Base-by-base conservation (phyloP, 768 basidiomycete genomes). In the Boletus sensibilis region DNA sequence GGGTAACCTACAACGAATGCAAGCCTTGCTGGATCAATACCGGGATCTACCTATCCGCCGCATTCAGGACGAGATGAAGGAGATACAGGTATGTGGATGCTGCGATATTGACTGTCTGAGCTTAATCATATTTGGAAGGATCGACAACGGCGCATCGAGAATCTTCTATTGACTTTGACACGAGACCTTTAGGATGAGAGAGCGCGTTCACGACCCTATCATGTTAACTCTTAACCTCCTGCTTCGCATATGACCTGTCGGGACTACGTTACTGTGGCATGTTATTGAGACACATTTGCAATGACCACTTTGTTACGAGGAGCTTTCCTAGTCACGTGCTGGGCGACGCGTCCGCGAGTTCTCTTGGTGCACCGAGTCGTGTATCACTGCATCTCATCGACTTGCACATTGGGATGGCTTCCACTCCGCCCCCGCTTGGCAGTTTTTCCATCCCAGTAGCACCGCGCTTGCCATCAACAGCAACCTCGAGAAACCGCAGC, bases 51-150 rank as follows among this genome's bases (percentile, higher is more conserved):
- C 90, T 8, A 81, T 90, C 20, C 78, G 81, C 35, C 79, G 72
- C 58, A 73, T 94, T 37, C 87, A 82, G 70, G 86, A 87, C 3
- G 90, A 93, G 69, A 87, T 94, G 82, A 90, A 85, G 67, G 91
- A 92, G 66, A 70, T 92, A 29, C 88, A 89, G 79, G 88, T 88
- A 43, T 46, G 78, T 70, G 21, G 31, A 47, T 40, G 25, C 23
- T 55, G 4, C 20, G 6, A 5, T 13, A 33, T 43, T 34, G 11
- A 47, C 46, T 16, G 16, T 44, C 45, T 25, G n/a, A 37, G n/a
- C 34, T 62, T 62, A 14, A 59, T 49, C 12, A 20, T 45, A 14
- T 29, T 50, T 57, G 29, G 13, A 58, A 87, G 84, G 83, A 89
- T 54, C 85, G 87, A 44, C 90, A 92, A 73, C 83, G 84, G 18